Evolutionary conservation across 2,329 filamentous ascomycete species (phyloP).

Genomic region (Fusarium solani-melongenae): DNA sequence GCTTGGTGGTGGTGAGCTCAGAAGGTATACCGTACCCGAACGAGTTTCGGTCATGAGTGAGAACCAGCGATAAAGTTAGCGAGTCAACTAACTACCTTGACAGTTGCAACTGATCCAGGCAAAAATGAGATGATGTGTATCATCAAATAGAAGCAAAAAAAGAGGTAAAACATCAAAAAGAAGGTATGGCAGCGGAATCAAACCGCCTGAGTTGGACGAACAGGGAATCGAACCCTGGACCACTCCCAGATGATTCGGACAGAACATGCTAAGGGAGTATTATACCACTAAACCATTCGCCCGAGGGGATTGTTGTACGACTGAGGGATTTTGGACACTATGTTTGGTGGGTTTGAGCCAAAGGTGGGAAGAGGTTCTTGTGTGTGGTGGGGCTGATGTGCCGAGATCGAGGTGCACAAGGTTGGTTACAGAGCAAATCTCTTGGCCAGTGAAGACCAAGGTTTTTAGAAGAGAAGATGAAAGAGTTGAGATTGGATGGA

Average conservation of each 20-base stretch:
- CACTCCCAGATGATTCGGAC: constrained; percentile 43
- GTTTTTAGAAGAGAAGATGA: background rate
- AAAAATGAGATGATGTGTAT: background rate
- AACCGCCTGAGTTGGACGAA: constrained; percentile 45
- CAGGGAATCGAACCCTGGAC: constrained; percentile 51
- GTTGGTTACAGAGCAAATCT: background rate
- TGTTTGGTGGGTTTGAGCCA: background rate
- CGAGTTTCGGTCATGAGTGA: background rate
- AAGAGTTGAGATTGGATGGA: background rate
- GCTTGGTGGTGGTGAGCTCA: background rate
- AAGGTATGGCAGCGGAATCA: constrained; percentile 24
- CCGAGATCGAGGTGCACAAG: background rate
- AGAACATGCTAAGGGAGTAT: constrained; percentile 48
- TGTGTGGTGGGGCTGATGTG: constrained; percentile 17
- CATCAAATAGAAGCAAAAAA: background rate
- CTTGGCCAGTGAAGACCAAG: background rate
- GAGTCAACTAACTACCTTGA: background rate
- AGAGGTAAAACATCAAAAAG: constrained; percentile 26
- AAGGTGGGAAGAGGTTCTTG: background rate
- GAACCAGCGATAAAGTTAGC: background rate
- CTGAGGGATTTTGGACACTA: background rate
- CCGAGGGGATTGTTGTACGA: constrained; percentile 14
- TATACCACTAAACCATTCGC: constrained; percentile 51
- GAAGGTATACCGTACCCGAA: background rate
- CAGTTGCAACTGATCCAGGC: background rate